Evolutionary conservation across 2,329 filamentous ascomycete species (phyloP), one percentile per base, ranked within the genome.

Genomic region (Fusarium sp.): DNA sequence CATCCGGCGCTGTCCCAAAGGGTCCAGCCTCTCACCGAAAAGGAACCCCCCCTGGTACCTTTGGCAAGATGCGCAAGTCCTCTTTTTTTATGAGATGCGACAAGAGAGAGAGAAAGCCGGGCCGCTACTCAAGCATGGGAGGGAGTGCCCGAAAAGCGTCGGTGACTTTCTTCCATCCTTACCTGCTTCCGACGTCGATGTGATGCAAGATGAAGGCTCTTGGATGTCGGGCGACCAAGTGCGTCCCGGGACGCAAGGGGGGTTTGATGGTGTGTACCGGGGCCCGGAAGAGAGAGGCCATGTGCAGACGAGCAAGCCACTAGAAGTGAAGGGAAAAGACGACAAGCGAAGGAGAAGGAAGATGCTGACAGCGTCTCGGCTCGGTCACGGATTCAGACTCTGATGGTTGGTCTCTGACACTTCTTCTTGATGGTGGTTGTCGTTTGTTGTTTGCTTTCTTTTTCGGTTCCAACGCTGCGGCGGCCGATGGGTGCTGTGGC

Each of bases 21-120:
- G 25, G 53, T 62, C 38, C 46, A 61, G 27, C 23, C 58, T 44
- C 40, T 69, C 33, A 51, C 34, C 27, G 44, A 60, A 58, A 36
- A 20, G 38, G 38, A 31, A 14, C 13, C 38, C 13, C 36, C 50
- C 46, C 38, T 38, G 63, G 61, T 42, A 58, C 13, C 64, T 54
- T 60, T 25, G 59, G 46, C 53, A 42, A 62, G 57, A 61, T 59
- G 61, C 54, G 67, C 51, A 54, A 54, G 27, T 42, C 31, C 58
- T 51, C 55, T 23, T 64, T 71, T 74, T 71, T 74, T 73, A 51
- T 73, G 72, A 73, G 55, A 74, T 73, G 33, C 67, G 71, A 71
- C 57, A 38, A 60, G 23, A 59, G 54, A 58, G 25, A 69, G 60
- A 18, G 44, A 44, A 61, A 42, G 57, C 13, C 31, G 27, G 60